phyloP scores from a whole-genome alignment of 495 filamentous ascomycete genomes.

The Rostrohypoxylon terebratum region DNA sequence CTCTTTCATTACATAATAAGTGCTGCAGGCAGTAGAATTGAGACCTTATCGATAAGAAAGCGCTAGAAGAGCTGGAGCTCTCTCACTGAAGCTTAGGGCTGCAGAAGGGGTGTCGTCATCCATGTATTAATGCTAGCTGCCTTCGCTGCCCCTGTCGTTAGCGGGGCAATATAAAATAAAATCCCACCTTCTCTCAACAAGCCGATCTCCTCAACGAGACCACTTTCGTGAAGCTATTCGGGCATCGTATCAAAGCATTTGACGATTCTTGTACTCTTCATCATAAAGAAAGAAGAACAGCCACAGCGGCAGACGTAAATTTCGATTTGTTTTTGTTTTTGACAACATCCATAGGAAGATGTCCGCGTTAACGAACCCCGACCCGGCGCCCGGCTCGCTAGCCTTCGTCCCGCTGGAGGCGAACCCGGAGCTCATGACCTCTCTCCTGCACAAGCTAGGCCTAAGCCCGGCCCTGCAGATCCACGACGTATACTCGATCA shows the following conservation, averaged over 20 bases:
- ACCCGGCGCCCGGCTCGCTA: slow-evolving; percentile 49
- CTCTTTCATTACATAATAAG: neutral
- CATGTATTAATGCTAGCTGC: slow-evolving; percentile 40
- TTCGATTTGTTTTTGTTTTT: neutral
- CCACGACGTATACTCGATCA: slow-evolving; percentile 86
- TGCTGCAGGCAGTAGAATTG: neutral
- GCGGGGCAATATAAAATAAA: slow-evolving; percentile 36
- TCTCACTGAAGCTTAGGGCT: neutral
- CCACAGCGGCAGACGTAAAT: neutral
- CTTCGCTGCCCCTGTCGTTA: slow-evolving; percentile 26
- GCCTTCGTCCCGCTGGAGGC: slow-evolving; percentile 65
- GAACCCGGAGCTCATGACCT: slow-evolving; percentile 85
- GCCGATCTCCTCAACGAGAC: neutral
- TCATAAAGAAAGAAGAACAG: neutral
- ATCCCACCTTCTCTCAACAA: neutral
- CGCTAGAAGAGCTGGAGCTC: slow-evolving; percentile 19
- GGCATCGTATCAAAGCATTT: neutral
- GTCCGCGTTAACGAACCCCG: slow-evolving; percentile 50
- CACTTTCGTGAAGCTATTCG: neutral
- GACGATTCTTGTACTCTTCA: too few relatives aligned
- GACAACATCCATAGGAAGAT: slow-evolving; percentile 46
- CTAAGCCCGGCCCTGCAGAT: slow-evolving; percentile 73
- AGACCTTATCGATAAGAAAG: neutral
- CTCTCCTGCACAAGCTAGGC: slow-evolving; percentile 80
- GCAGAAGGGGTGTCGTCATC: slow-evolving; percentile 37